Base-by-base conservation (phyloP, 2,329 filamentous ascomycete species). In the Microdochium paspali region DNA sequence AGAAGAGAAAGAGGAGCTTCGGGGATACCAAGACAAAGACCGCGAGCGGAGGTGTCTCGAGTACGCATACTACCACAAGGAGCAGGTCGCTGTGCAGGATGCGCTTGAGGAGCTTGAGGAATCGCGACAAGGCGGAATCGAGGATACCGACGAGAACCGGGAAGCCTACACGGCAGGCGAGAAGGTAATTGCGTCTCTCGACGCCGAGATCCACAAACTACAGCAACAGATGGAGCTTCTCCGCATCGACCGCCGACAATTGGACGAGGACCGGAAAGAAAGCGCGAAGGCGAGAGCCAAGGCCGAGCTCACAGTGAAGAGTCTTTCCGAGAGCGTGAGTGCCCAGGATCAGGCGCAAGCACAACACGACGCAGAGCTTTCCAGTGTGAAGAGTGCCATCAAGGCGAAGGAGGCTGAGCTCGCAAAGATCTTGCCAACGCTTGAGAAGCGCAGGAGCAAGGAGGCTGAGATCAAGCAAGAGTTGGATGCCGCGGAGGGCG, bases 1-100 rank as follows among this genome's bases (percentile, higher is more conserved):
- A 65, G 90, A 95, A 62, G 93, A 98, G 66, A 97, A 97, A 65
- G 90, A 96, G 60, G 94, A 98, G 65, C 74, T 98, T 32, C 82
- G 90, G 43, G 90, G 84, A 7, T 98, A 90, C 62, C 93, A 97
- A 65, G 90, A 95, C 51, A 95, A 94, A 63, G 93, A 98, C 58
- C 83, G 87, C 49, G 90, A 98, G 65, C 82, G 90, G 50, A 78
- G 90, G 54, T 96, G 90, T 62, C 74, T 98, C 43, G 89, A 97
- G 65, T 97, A 97, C 62, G 93, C 90, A 1, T 90, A 95, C 58
- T 90, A 95, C 66, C 84, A 93, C 56, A 84, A 88, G 51, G 89
- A 96, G 59, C 90, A 97, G 61, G 78, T 84, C 18, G 84, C 86
- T 21, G 82, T 95, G 30, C 76, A 85, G 50, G 79, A 82, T 42